Base-by-base conservation (phyloP, 371 early-diverging fungal species). In the Pancytospora epiphaga region DNA sequence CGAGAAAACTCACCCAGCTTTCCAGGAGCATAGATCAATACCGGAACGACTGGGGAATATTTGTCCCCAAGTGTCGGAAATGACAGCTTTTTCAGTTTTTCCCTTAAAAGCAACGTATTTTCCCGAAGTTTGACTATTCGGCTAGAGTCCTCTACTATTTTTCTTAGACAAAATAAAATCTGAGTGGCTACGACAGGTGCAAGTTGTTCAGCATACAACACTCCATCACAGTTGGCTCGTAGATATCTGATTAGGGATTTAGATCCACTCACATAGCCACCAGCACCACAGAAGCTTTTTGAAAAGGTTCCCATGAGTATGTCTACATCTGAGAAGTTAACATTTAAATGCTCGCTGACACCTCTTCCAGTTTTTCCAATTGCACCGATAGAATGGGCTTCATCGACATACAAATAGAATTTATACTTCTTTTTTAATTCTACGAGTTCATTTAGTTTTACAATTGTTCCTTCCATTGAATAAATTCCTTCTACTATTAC, bases 231-330 rank as follows among this genome's bases (percentile, higher is more conserved):
- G 49, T 81, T 81, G 36, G 88, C 74, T 47, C 92, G 87, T 62
- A 98, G 69, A 80, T 88, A 85, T 79, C 90, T 87, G 64, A 97
- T 86, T 39, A 95, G 77, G n/a, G 83, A 82, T 77, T 86, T 85
- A 69, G 80, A 72, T 19, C 88, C 90, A 38, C 92, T 89, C 79
- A 95, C 91, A 77, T 94, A 95, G 19, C 96, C 95, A 72, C 96
- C 96, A 50, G 92, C 90, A 29, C 94, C 93, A 72, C 95, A 96
- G 86, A 99, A 97, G 47, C 91, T 91, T 83, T 99, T 97, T 32
- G 96, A 95, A 77, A 96, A 96, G 1, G 98, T 97, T 18, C 97
- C 99, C 99, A 98, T 97, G 40, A 93, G 80, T 67, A 97, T 86
- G 77, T 98, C 99, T 34, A 97, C 86, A 37, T 91, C 87, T 36